Base-by-base conservation (phyloP, 139 green algal genomes). In the Chlorella sp. region DNA sequence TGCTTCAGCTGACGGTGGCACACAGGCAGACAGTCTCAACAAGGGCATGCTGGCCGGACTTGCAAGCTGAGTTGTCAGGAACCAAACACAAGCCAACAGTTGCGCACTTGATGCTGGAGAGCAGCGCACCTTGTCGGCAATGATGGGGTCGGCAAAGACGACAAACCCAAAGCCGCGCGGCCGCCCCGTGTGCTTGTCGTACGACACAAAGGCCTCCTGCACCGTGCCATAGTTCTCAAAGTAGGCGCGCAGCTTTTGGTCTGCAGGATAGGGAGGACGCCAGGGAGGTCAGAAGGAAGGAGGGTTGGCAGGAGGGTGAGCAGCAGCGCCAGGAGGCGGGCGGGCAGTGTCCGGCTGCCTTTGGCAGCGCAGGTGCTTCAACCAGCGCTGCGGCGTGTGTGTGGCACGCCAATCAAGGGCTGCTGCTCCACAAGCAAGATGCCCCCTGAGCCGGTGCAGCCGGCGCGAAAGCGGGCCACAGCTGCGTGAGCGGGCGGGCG, bases 131-230 rank as follows among this genome's bases (percentile, higher is more conserved):
- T 95, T 96, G 83, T 98, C 96, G 16, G 95, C 97, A 17, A 99
- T 94, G 26, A 91, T 90, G 9, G 94, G 89, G 86, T 94, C 92
- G 30, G 94, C 93, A 85, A 98, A 98, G 0, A 98, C 94, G 2
- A 98, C 96, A 69, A 98, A 98, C 23, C 96, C 96, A 74, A 98
- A 98, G 79, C 96, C 96, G 30, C 96, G 79, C 12, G 96, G 96
- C 16, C 95, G 83, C 41, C 95, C 96, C 63, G 95, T 98, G 86
- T 96, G 91, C 20, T 94, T 81, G 86, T 98, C 96, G 84, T 98
- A 98, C 76, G 89, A 95, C 38, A 98, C 94, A 85, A 98, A 98
- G 0, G 95, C 95, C 87, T 98, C 95, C 62, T 93, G 87, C 51
- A 97, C 94, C 1, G 88, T 89, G 32, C 95, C 95, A 91, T 91